Percentiles rank a stretch among this genome's conserved stretches.
Evolutionary conservation across 768 basidiomycete genomes (phyloP).

Genomic region (Pleurotus salmoneostramineus): DNA sequence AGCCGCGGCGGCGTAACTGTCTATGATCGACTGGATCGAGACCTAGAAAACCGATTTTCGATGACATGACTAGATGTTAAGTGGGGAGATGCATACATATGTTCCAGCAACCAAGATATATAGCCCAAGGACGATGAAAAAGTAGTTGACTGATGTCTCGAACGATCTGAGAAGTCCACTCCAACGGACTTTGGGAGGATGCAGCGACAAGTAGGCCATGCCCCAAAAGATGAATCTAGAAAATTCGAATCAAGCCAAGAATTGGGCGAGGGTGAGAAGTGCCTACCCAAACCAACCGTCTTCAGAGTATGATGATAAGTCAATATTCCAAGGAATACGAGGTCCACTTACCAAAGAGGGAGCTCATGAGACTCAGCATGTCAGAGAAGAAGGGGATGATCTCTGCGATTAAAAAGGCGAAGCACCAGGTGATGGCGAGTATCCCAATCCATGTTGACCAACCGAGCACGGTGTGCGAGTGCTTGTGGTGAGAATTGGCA

Average conservation of each 20-base stretch:
- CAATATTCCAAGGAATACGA: background rate
- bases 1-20: slow-evolving; percentile 23
- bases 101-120: slow-evolving; percentile 35
- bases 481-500: slow-evolving; percentile 29
- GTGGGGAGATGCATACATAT: slow-evolving; percentile 25
- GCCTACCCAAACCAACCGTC: slow-evolving; percentile 28
- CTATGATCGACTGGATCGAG: slow-evolving; percentile 31
- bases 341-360: slow-evolving; percentile 30
- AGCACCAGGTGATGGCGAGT: slow-evolving; percentile 25
- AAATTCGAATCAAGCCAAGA: too few relatives aligned
- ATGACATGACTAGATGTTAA: slow-evolving; percentile 13
- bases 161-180: slow-evolving; percentile 20
- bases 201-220: slow-evolving; percentile 36
- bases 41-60: slow-evolving; percentile 16
- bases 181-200: slow-evolving; percentile 31
- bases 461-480: slow-evolving; percentile 27
- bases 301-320: slow-evolving; percentile 4
- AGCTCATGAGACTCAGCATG: slow-evolving; percentile 37
- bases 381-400: slow-evolving; percentile 34
- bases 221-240: slow-evolving; percentile 38
- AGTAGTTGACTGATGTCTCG: slow-evolving; percentile 35
- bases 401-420: slow-evolving; percentile 30
- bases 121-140: slow-evolving; percentile 29
- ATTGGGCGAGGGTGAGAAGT: background rate
- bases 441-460: slow-evolving; percentile 28